Evolutionary conservation across 305 asterid species (phyloP).

Genomic region (Rubia balearica): DNA sequence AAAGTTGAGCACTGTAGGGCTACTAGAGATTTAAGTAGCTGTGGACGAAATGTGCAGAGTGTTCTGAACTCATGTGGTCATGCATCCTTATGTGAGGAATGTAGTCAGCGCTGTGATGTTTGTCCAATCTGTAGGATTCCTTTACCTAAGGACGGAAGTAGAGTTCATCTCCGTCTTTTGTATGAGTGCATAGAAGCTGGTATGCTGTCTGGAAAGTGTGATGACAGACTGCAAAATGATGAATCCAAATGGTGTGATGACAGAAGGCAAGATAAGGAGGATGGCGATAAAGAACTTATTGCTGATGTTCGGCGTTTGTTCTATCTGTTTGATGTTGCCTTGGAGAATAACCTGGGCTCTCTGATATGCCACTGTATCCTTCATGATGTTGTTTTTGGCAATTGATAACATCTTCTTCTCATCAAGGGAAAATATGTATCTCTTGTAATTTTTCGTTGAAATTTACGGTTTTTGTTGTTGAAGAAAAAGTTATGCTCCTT

Average conservation of each 20-base stretch:
- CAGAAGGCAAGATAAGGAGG: conserved; percentile 59
- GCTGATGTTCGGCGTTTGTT: conserved; percentile 79
- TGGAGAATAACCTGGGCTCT: conserved; percentile 82
- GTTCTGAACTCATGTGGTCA: conserved; percentile 70
- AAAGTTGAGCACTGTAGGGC: conserved; percentile 93
- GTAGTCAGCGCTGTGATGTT: conserved; percentile 79
- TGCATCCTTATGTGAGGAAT: conserved; percentile 94
- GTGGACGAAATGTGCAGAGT: conserved; percentile 74
- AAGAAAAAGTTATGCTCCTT: neutral
- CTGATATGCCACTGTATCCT: conserved; percentile 97
- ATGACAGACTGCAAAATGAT: conserved; percentile 65
- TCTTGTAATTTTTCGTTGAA: conserved; percentile 5
- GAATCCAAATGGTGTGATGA: conserved; percentile 70
- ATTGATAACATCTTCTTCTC: conserved; percentile 1
- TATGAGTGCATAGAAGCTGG: conserved; percentile 87
- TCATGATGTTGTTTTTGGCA: conserved; percentile 19
- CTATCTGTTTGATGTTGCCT: conserved; percentile 74
- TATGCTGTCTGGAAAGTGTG: conserved; percentile 70
- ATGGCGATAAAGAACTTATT: conserved; percentile 42
- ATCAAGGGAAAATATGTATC: neutral
- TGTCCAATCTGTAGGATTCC: conserved; percentile 85
- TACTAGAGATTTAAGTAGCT: conserved; percentile 88
- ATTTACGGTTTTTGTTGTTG: neutral
- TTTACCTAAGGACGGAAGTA: conserved; percentile 48
- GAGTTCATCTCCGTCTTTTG: conserved; percentile 72